phyloP scores from a whole-genome alignment of 1,284 basidiomycete genomes.

The Papiliotrema nemorosa region DNA sequence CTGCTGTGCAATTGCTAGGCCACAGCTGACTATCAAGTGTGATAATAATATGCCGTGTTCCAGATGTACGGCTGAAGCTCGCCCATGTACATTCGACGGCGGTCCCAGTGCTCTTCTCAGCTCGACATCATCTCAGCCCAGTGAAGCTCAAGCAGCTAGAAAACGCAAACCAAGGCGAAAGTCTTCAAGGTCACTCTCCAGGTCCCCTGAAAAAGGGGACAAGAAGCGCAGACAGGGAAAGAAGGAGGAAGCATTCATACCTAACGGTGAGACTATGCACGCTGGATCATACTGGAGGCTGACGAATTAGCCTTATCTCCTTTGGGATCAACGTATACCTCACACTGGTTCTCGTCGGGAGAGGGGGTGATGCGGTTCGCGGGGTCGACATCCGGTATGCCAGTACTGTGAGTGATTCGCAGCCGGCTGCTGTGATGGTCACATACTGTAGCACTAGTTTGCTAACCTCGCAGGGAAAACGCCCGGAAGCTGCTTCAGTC shows the following conservation, averaged over 20 bases:
- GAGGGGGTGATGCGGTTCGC: conserved; percentile 3
- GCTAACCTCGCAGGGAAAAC: background rate
- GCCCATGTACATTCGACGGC: conserved; percentile 1
- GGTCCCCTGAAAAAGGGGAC: background rate
- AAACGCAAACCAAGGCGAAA: conserved; percentile 2
- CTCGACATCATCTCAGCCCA: background rate
- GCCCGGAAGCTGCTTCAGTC: background rate
- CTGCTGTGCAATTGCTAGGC: background rate
- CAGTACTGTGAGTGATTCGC: background rate
- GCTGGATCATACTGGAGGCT: too few species aligned
- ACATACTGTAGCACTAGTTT: too few species aligned
- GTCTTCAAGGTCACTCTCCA: background rate
- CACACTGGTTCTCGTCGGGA: conserved; percentile 3
- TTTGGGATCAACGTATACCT: conserved; percentile 1
- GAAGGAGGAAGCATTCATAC: background rate
- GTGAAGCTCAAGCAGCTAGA: background rate
- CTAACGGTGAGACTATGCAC: background rate
- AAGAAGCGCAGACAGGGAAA: background rate
- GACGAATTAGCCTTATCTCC: background rate
- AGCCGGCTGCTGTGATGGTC: too few species aligned
- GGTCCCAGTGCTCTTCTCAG: background rate
- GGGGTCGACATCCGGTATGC: conserved; percentile 2
- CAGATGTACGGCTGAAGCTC: background rate
- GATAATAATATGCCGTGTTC: conserved; percentile 6
- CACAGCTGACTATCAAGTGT: background rate